Base-by-base conservation (phyloP, 345 rosid genomes). In the Rubroshorea leprosula region DNA sequence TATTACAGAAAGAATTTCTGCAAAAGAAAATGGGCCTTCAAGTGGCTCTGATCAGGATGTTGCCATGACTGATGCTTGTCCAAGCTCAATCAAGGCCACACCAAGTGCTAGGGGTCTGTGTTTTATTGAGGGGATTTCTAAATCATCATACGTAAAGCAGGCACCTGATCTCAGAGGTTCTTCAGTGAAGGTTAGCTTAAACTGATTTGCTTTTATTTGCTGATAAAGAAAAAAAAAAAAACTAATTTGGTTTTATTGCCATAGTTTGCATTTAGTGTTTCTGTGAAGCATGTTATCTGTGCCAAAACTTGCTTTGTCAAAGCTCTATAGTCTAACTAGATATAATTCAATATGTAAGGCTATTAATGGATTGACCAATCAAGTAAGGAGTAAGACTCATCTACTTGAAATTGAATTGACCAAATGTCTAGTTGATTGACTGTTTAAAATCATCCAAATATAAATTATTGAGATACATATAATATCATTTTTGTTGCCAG, bases 111-210 rank as follows among this genome's bases (percentile, higher is more conserved):
- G 90, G 68, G 90, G 90, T 58, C 85, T 83, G 3, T 71, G 76
- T 78, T 81, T 82, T 72, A 83, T 94, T 44, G 99, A 94, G 76
- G 99, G 99, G 51, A 78, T 94, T 66, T 94, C 99, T 43, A 94
- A 87, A 72, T 72, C 90, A 50, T 87, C 96, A 49, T 84, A 72
- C 61, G 81, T 82, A 54, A 90, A 94, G 79, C 90, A 82, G 71
- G 89, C 95, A 70, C 81, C 93, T 8, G 97, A 90, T 70, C 77
- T 94, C 53, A 87, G 80, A 79, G 90, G 89, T 71, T 85, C 84
- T 74, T 85, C 95, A 65, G 87, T 90, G 49, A 94, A 94, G 96
- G 99, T 94, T 57, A 51, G 84, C 35, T 26, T 94, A 55, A 51
- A 83, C 31, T 60, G 27, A 58, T 35, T 35, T 6, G 41, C 1